A percentile compares a stretch with the other conserved stretches of the same genome.
These are phyloP conservation scores for Porphyra umbilicalis DNA, from an alignment of 31 red algal species.

Conservation along the genomic window DNA sequence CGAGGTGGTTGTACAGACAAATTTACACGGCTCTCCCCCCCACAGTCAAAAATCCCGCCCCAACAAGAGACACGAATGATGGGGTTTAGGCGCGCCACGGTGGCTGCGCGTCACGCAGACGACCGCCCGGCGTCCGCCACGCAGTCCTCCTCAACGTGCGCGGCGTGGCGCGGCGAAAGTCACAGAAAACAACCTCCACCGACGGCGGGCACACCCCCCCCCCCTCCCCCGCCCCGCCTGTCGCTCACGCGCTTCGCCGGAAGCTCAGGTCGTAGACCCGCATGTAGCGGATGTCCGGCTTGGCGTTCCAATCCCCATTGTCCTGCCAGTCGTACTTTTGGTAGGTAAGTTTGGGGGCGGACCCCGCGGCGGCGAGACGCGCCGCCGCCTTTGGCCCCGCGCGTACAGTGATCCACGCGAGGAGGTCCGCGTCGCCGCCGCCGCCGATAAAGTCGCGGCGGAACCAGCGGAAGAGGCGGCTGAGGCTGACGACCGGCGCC, in stretches of 20 bases:
- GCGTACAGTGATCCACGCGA: constrained; percentile 47
- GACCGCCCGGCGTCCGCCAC: too few relatives aligned
- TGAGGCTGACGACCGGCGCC: constrained; percentile 26
- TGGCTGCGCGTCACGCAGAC: too few relatives aligned
- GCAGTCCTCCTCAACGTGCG: too few relatives aligned
- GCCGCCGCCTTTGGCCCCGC: constrained; percentile 15
- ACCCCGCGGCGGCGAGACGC: constrained; percentile 6
- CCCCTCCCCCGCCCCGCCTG: too few relatives aligned
- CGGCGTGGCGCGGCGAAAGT: too few relatives aligned
- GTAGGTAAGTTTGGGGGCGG: constrained; percentile 37
- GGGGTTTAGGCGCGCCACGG: too few relatives aligned
- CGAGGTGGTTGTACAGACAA: too few relatives aligned
- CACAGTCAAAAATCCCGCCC: too few relatives aligned
- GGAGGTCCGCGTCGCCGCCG: constrained; percentile 19
- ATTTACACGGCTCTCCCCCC: too few relatives aligned
- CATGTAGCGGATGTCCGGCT: constrained; percentile 63
- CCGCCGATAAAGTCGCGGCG: constrained; percentile 53
- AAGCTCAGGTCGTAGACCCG: constrained; percentile 61
- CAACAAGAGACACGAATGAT: too few relatives aligned
- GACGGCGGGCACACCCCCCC: too few relatives aligned
- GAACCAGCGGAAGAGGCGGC: constrained; percentile 73
- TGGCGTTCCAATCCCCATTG: constrained; percentile 52
- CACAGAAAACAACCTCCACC: too few relatives aligned
- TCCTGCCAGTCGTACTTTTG: constrained; percentile 63
- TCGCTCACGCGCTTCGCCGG: constrained; percentile 26